phyloP scores from a whole-genome alignment of 2,329 filamentous ascomycete genomes.

The Akanthomyces lecanii region DNA sequence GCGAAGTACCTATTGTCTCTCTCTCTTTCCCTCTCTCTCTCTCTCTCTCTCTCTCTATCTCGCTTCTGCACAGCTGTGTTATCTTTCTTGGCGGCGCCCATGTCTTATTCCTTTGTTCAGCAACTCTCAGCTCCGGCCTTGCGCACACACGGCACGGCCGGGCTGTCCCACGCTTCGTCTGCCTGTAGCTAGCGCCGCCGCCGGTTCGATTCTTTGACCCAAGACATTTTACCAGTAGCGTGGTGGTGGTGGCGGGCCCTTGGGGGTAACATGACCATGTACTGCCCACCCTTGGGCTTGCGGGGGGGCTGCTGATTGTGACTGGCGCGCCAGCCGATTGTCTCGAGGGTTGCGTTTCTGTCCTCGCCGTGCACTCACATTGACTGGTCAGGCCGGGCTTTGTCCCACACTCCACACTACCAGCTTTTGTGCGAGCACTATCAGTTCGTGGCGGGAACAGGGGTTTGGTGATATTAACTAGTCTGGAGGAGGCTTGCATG shows the following conservation, averaged over 20 bases:
- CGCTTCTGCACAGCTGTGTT: too few species aligned
- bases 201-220: neutral
- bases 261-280: slow-evolving; percentile 10
- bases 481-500: slow-evolving; percentile 11
- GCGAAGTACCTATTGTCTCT: too few species aligned
- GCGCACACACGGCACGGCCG: too few species aligned
- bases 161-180: too few species aligned
- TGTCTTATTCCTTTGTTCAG: too few species aligned
- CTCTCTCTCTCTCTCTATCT: neutral
- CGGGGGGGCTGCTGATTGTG: neutral
- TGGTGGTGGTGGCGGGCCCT: neutral
- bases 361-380: slow-evolving; percentile 10
- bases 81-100: too few species aligned
- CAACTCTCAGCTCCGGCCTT: too few species aligned
- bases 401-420: neutral
- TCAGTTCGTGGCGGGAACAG: neutral
- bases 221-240: neutral
- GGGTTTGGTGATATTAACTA: neutral
- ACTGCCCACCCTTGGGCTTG: neutral
- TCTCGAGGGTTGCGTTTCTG: slow-evolving; percentile 5
- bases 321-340: slow-evolving; percentile 3
- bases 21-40: too few species aligned
- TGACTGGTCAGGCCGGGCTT: slow-evolving; percentile 11
- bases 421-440: neutral
- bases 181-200: too few species aligned